Evolutionary conservation across 306 rosid genomes (phyloP), one percentile per base, ranked within the genome.

Genomic region (Quercus bicolor): DNA sequence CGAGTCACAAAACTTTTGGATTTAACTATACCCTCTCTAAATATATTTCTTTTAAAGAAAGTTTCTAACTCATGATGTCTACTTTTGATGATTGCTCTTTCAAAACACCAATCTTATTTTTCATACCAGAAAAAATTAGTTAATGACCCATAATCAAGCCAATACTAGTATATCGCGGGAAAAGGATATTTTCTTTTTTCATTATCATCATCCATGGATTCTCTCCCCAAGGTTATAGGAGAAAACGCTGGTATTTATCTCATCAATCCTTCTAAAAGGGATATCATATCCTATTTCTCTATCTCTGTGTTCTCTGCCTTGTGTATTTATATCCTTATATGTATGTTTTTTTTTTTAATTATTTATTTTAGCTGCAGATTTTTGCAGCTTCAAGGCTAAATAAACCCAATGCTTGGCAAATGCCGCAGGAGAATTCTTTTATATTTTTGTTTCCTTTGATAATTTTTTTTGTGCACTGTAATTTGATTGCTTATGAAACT

Each of bases 381-480:
- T 92, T 94, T 75, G 84, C 92, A 34, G 97, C 98, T 83, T 88
- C 97, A 12, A 86, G 98, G 84, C 81, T 94, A 21, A 93, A 91
- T 83, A 69, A 85, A 74, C 97, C 97, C 28, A 51, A 75, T 85
- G 68, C 95, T 56, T 92, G 98, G 98, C 97, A 94, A 91, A 94
- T 94, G 98, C 94, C 98, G 0, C 97, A 92, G 91, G 98, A 88
- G 37, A 83, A 64, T 5, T 33, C 37, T 33, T 54, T 16, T 75
- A 6, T 29, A 12, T 33, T 18, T 69, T 33, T 33, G 7, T 33
- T 33, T 33, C 37, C 37, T 5, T 33, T 33, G 37, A 33, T 33
- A 5, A 33, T 3, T 29, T 15, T 37, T 61, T 24, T 21, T 29
- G 24, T 18, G 18, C 75, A 4, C 51, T 56, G 0, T 34, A 72